A percentile compares a stretch with the other conserved stretches of the same genome.
Evolutionary conservation across 2,329 filamentous ascomycete species (phyloP).

Genomic region (Pseudopithomyces maydicus): DNA sequence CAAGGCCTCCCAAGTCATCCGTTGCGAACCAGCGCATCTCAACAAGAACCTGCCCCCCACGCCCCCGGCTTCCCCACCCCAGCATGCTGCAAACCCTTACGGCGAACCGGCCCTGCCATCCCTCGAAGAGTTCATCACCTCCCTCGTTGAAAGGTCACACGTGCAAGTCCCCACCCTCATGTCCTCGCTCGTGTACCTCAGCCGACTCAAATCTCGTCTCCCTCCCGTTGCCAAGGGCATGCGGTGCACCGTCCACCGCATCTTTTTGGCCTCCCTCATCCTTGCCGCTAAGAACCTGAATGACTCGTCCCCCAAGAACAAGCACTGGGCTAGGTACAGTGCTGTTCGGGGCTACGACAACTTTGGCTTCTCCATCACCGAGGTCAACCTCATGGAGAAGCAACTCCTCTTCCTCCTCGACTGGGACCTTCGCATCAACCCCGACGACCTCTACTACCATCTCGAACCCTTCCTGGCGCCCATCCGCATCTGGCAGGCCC

Average conservation of each 20-base stretch:
- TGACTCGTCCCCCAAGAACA: conserved; percentile 99
- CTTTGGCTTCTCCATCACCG: conserved; percentile 91
- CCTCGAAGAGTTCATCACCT: conserved; percentile 88
- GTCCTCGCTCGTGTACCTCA: conserved; percentile 94
- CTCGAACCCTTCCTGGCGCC: conserved; percentile 88
- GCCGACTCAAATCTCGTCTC: conserved; percentile 79
- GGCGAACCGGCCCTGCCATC: conserved; percentile 67
- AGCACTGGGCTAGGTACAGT: conserved; percentile 98
- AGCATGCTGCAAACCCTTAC: conserved; percentile 54
- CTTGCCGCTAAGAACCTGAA: conserved; percentile 95
- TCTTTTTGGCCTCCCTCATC: conserved; percentile 89
- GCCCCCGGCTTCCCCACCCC: conserved; percentile 64
- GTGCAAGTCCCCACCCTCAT: conserved; percentile 97
- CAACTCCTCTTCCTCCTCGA: conserved; percentile 93
- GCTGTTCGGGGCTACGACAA: conserved; percentile 71
- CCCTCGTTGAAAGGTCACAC: conserved; percentile 88
- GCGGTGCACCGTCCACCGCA: conserved; percentile 94
- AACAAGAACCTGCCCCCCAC: conserved; percentile 61
- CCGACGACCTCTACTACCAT: conserved; percentile 84
- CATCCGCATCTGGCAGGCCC: conserved; percentile 67
- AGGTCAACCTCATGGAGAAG: conserved; percentile 99
- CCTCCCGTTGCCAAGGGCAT: conserved; percentile 96
- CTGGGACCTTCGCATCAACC: conserved; percentile 87
- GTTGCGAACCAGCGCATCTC: conserved; percentile 66
- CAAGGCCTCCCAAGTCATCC: conserved; percentile 78